These are phyloP conservation scores for Quercus glauca DNA, from an alignment of 306 rosid genomes.

Conservation along the genomic window DNA sequence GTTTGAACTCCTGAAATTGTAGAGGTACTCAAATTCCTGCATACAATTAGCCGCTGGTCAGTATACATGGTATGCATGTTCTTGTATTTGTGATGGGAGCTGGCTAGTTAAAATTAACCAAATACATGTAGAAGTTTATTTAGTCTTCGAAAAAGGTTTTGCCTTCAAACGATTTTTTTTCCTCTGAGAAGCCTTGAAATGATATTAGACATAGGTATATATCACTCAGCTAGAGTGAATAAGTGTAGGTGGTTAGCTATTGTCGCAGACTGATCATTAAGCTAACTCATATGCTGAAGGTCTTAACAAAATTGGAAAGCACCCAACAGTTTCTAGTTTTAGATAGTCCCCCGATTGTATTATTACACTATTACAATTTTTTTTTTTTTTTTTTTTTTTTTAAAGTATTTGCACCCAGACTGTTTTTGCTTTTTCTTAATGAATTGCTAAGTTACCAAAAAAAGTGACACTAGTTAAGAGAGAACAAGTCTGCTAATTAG, in stretches of 20 bases:
- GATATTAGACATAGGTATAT: too few relatives aligned
- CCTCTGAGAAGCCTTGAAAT: too few relatives aligned
- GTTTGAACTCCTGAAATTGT: slow-evolving; percentile 48
- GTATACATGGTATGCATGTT: background rate
- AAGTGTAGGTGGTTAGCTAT: too few relatives aligned
- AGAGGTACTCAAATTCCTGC: slow-evolving; percentile 49
- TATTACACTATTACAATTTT: too few relatives aligned
- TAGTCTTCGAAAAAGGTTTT: background rate
- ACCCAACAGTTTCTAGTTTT: background rate
- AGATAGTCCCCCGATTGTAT: too few relatives aligned
- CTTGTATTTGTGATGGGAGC: background rate
- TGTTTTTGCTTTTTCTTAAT: too few relatives aligned
- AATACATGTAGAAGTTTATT: background rate
- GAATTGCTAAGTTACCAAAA: too few relatives aligned
- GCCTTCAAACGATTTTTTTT: background rate
- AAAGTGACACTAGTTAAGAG: background rate
- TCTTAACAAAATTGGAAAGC: background rate
- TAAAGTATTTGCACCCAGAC: too few relatives aligned
- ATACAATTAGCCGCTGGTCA: background rate
- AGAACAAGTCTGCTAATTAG: too few relatives aligned
- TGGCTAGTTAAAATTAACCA: background rate
- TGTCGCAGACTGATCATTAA: background rate
- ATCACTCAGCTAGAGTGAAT: too few relatives aligned
- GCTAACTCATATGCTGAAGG: background rate
- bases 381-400: too few relatives aligned